Evolutionary conservation across 2,329 filamentous ascomycete species (phyloP).

Genomic region (Arthrobotrys conoides): DNA sequence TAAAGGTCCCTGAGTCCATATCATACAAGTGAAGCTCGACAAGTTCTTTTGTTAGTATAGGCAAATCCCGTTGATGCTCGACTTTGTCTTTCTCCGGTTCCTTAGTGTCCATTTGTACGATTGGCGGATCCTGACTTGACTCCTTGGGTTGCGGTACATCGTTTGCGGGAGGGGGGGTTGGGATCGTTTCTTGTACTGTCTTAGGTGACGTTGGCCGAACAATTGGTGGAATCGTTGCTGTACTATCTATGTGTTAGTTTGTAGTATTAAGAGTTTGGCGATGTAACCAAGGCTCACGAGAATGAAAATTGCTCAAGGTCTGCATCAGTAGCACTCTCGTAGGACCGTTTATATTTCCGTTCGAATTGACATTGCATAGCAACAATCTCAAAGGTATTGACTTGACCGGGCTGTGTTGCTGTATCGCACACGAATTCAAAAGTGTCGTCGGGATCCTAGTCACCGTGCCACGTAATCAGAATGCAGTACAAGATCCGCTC

Average conservation of each 20-base stretch:
- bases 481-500: background rate
- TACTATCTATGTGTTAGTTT: slow-evolving; percentile 5
- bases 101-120: slow-evolving; percentile 37
- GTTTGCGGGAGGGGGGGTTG: background rate
- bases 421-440: slow-evolving; percentile 97
- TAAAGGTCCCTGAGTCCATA: slow-evolving; percentile 86
- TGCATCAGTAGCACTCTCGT: slow-evolving; percentile 82
- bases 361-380: slow-evolving; percentile 98
- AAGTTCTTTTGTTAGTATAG: slow-evolving; percentile 80
- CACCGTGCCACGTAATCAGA: background rate
- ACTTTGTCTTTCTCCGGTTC: slow-evolving; percentile 44
- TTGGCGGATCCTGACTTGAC: slow-evolving; percentile 64
- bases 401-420: slow-evolving; percentile 77
- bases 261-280: background rate
- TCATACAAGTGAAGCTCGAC: slow-evolving; percentile 96
- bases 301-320: slow-evolving; percentile 90
- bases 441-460: slow-evolving; percentile 84
- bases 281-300: slow-evolving; percentile 61
- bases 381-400: slow-evolving; percentile 83
- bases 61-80: slow-evolving; percentile 74
- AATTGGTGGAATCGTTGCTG: slow-evolving; percentile 31
- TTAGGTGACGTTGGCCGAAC: slow-evolving; percentile 15
- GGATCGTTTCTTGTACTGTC: background rate
- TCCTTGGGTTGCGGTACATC: background rate
- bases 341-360: slow-evolving; percentile 86